Evolutionary conservation across 2,329 filamentous ascomycete genomes (phyloP).

Genomic region (Dactylellina haptotyla): DNA sequence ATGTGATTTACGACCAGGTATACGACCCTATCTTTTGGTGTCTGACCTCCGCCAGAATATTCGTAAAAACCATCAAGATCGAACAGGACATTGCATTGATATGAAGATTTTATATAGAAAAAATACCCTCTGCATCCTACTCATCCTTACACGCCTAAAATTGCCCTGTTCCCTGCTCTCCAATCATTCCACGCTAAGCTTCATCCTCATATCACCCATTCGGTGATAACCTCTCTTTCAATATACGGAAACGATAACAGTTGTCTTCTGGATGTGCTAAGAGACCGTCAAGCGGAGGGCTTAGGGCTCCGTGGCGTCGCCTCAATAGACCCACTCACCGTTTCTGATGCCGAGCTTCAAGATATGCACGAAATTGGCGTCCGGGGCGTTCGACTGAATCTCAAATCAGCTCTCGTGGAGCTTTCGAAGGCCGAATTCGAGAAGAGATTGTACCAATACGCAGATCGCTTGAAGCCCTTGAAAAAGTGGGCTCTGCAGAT

Average conservation of each 20-base stretch:
- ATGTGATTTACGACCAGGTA: constrained; percentile 57
- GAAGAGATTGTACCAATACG: constrained; percentile 55
- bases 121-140: constrained; percentile 53
- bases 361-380: constrained; percentile 59
- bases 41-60: no score
- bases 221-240: constrained; percentile 59
- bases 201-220: constrained; percentile 56
- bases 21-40: not conserved
- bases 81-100: not conserved
- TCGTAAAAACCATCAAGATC: no score
- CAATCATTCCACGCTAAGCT: constrained; percentile 57
- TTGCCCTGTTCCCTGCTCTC: constrained; percentile 55
- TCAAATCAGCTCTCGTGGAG: constrained; percentile 57
- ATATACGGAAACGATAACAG: constrained; percentile 60
- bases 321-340: constrained; percentile 57
- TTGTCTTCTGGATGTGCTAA: constrained; percentile 59
- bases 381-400: constrained; percentile 59
- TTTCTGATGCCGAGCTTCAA: constrained; percentile 55
- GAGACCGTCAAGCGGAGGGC: constrained; percentile 49
- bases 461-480: constrained; percentile 57
- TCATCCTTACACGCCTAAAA: constrained; percentile 55
- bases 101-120: constrained; percentile 12
- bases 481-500: constrained; percentile 59
- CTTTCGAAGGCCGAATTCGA: constrained; percentile 56
- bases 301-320: constrained; percentile 58